Percentiles rank a stretch among this genome's conserved stretches.
These are phyloP conservation scores for Starmera stellimalicola DNA, from an alignment of 1,139 yeast genomes.

Conservation along the genomic window DNA sequence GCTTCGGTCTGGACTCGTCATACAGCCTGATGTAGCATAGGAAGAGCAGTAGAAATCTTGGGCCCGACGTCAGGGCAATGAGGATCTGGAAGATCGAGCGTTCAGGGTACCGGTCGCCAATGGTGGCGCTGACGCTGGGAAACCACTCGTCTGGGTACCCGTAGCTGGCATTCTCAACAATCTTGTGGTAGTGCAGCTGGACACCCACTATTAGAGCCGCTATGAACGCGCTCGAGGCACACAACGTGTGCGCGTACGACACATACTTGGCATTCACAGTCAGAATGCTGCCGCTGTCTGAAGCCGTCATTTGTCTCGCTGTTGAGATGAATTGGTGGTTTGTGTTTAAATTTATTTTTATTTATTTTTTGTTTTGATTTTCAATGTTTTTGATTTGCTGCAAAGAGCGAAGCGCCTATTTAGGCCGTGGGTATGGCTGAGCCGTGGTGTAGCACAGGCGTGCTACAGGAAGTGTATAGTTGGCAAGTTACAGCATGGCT, in stretches of 20 bases:
- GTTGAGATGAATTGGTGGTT: too few species aligned
- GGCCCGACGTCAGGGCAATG: slow-evolving; percentile 71
- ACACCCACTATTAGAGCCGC: slow-evolving; percentile 69
- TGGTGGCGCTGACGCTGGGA: slow-evolving; percentile 93
- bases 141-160: slow-evolving; percentile 99
- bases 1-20: slow-evolving; percentile 14
- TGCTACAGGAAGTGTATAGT: too few species aligned
- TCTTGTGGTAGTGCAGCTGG: slow-evolving; percentile 70
- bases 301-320: too few species aligned
- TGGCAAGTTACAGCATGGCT: too few species aligned
- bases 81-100: slow-evolving; percentile 83
- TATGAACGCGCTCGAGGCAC: slow-evolving; percentile 65
- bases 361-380: too few species aligned
- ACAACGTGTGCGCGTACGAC: slow-evolving; percentile 61
- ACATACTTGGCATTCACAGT: slow-evolving; percentile 49
- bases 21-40: slow-evolving; percentile 25
- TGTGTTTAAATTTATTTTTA: too few species aligned
- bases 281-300: slow-evolving; percentile 7
- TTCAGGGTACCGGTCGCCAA: slow-evolving; percentile 95
- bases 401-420: too few species aligned
- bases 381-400: too few species aligned
- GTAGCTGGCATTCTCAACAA: slow-evolving; percentile 74
- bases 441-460: too few species aligned
- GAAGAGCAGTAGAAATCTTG: slow-evolving; percentile 67
- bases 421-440: too few species aligned